Percentiles rank a stretch among this genome's conserved stretches.
These are phyloP conservation scores for Adansonia gregorii DNA, from an alignment of 441 rosid genomes.

Conservation along the genomic window DNA sequence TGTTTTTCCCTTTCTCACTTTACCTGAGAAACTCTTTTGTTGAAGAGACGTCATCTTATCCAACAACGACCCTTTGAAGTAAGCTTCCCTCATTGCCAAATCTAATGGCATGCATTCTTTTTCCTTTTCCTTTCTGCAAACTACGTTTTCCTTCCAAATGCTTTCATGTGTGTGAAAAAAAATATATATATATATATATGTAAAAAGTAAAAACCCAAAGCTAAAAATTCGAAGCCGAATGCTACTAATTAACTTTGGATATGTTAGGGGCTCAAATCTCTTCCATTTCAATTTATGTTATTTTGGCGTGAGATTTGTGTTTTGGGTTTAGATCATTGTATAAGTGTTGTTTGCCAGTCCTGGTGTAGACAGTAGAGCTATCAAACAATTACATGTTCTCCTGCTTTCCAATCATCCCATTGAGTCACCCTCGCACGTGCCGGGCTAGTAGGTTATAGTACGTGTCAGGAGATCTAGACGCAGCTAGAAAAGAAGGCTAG, in stretches of 20 bases:
- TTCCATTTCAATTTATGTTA: conserved; percentile 38
- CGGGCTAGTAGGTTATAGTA: no score
- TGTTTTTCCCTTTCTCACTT: background rate
- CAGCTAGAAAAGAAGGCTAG: no score
- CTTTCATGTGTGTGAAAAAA: conserved; percentile 41
- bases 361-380: no score
- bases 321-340: no score
- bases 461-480: no score
- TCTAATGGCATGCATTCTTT: conserved; percentile 41
- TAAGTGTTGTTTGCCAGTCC: no score
- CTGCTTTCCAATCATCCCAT: no score
- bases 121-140: conserved; percentile 40
- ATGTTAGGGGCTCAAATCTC: conserved; percentile 35
- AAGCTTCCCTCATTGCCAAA: conserved; percentile 23
- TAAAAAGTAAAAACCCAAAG: background rate
- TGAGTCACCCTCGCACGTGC: no score
- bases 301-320: background rate
- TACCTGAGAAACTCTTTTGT: conserved; percentile 56
- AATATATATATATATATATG: background rate
- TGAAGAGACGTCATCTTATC: conserved; percentile 59
- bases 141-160: conserved; percentile 47
- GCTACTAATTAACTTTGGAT: background rate
- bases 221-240: background rate
- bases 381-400: no score
- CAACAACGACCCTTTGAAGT: conserved; percentile 59